Conservation (phyloP, 768 basidiomycete genomes). For the Leucosporidium yakuticum region DNA sequence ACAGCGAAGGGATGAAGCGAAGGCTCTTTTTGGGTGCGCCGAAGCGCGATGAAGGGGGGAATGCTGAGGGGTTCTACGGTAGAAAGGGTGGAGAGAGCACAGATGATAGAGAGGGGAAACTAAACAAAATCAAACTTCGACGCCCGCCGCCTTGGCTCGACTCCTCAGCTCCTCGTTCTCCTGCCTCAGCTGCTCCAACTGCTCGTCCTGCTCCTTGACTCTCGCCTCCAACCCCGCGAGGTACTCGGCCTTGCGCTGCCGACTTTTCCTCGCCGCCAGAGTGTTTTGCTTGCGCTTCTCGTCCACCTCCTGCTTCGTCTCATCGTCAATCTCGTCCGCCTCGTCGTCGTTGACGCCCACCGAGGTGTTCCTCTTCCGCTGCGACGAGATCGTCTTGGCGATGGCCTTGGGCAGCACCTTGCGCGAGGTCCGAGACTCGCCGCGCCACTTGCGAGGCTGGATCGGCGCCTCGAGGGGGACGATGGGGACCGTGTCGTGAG, state of each 20-base stretch:
- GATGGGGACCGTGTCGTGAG: neutral
- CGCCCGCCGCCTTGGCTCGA: no score
- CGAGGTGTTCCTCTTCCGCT: neutral
- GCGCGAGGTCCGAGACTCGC: constrained; percentile 15
- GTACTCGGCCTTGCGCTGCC: constrained; percentile 67
- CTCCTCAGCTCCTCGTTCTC: constrained; percentile 9
- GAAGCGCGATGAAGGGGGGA: no score
- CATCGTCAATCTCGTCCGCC: constrained; percentile 27
- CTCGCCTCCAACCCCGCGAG: constrained; percentile 47
- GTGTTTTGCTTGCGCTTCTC: constrained; percentile 77
- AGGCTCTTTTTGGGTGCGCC: no score
- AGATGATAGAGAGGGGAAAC: no score
- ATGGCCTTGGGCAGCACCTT: constrained; percentile 22
- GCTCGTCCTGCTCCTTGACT: constrained; percentile 50
- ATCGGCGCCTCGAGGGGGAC: constrained; percentile 24
- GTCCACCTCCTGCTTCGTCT: constrained; percentile 55
- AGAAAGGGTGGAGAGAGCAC: no score
- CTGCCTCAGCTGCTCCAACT: constrained; percentile 2
- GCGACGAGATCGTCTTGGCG: neutral
- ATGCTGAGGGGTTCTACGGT: no score
- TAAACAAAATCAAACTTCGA: no score
- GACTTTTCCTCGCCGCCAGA: constrained; percentile 70
- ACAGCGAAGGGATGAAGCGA: no score
- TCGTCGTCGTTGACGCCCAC: constrained; percentile 9
- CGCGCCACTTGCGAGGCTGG: constrained; percentile 18